These are phyloP conservation scores for Xylaria sp. DNA, from an alignment of 2,329 filamentous ascomycete species.

Conservation along the genomic window DNA sequence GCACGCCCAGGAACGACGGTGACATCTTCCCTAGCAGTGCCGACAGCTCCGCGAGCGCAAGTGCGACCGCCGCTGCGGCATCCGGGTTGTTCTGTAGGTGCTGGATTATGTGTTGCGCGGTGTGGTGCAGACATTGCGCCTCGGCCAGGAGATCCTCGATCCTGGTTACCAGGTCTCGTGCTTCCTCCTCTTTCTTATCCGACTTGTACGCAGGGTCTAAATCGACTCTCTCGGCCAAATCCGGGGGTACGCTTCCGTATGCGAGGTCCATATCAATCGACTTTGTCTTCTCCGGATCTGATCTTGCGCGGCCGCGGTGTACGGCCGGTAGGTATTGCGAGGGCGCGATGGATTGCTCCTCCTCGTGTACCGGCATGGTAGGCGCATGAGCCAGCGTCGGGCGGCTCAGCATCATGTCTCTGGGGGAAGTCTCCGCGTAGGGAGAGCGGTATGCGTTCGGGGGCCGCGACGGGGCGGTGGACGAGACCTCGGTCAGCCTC, in stretches of 20 bases:
- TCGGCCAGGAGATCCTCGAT: conserved; percentile 82
- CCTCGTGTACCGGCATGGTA: conserved; percentile 30
- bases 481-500: conserved; percentile 56
- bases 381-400: conserved; percentile 40
- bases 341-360: conserved; percentile 9
- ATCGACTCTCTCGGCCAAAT: conserved; percentile 51
- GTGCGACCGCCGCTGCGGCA: conserved; percentile 87
- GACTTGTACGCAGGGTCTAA: conserved; percentile 51
- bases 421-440: conserved; percentile 48
- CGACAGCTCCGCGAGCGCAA: conserved; percentile 90
- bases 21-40: conserved; percentile 81
- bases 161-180: conserved; percentile 65
- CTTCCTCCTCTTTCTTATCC: conserved; percentile 58
- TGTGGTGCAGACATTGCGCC: conserved; percentile 85
- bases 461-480: conserved; percentile 48
- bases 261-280: conserved; percentile 89
- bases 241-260: conserved; percentile 80
- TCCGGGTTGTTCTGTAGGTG: conserved; percentile 78
- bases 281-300: conserved; percentile 42
- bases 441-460: conserved; percentile 43
- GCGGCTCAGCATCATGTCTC: conserved; percentile 48
- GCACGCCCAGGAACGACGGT: conserved; percentile 71
- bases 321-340: conserved; percentile 20
- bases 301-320: conserved; percentile 44
- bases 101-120: conserved; percentile 78